Evolutionary conservation across 169 alveolate genomes (phyloP), one percentile per base, ranked within the genome.

Genomic region (Plasmodium billcollinsi): DNA sequence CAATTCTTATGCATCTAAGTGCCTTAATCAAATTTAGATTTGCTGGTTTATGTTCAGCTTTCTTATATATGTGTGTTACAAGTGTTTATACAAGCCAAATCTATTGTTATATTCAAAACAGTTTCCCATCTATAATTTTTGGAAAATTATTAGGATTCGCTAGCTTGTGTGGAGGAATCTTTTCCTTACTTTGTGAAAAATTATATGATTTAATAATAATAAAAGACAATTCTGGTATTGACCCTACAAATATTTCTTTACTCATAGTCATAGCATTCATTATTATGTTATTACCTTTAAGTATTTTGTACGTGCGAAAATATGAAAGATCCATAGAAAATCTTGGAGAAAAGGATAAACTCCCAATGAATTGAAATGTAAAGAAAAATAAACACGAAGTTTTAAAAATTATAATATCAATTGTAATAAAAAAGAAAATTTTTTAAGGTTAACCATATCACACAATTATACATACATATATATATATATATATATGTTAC

Each of bases 91-190:
- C 94, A 8, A 74, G 93, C 18, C 96, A 93, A 61, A 88, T 93
- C 15, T 93, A 83, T 73, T 90, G 92, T 33, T 91, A 73, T 67
- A 67, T 93, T 33, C 93, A 88, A 62, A 90, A 66, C 9, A 58
- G 89, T 47, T 93, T 93, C 39, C 92, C 94, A 6, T 88, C 94
- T 2, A n/a, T 56, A 26, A 85, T 80, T 73, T 93, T 93, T 85
- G 96, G 96, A 24, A 89, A 89, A 67, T 73, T 93, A 3, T 62
- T 93, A 15, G 96, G 96, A 61, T 65, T 74, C 54, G 92, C 92
- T 14, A 83, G 78, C 52, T 45, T 91, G 43, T 70, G 86, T 61
- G 96, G 96, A 12, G 96, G 96, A 3, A 67, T 91, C n/a, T 70
- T 88, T 18, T 90, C 96, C 14, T 89, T 90, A 6, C 20, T 91